Evolutionary conservation across 495 filamentous ascomycete genomes (phyloP).

Genomic region (Aspergillus indologenus): DNA sequence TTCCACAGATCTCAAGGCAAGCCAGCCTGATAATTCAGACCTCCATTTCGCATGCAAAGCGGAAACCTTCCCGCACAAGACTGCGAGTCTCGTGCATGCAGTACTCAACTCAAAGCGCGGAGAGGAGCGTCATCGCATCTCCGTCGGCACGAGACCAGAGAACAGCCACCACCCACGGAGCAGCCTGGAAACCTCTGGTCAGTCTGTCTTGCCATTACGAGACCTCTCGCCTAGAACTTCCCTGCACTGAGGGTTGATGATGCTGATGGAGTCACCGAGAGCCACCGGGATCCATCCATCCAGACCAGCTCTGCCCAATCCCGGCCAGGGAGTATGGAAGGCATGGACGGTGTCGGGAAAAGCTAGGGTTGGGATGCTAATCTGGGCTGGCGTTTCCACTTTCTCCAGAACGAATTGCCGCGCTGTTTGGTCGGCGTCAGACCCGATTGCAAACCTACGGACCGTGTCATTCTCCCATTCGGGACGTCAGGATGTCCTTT

Average conservation of each 20-base stretch:
- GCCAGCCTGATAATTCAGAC: too few relatives aligned
- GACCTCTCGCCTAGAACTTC: not conserved
- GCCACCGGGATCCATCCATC: not conserved
- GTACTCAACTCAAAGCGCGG: too few relatives aligned
- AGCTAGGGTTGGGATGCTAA: not conserved
- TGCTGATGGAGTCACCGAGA: not conserved
- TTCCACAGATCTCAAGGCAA: too few relatives aligned
- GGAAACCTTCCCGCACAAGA: too few relatives aligned
- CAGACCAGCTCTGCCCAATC: not conserved
- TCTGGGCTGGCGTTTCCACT: constrained; percentile 1
- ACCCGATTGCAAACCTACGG: not conserved
- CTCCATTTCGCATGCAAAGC: too few relatives aligned
- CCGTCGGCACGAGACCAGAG: too few relatives aligned
- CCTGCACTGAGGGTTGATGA: not conserved
- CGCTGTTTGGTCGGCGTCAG: not conserved
- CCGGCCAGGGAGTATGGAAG: not conserved
- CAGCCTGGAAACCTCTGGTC: too few relatives aligned
- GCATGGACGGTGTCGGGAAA: not conserved
- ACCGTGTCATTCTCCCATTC: not conserved
- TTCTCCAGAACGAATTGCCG: constrained; percentile 7
- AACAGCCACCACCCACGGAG: too few relatives aligned
- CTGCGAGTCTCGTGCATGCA: too few relatives aligned
- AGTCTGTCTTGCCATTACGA: too few relatives aligned
- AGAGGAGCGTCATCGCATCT: too few relatives aligned
- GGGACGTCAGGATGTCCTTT: not conserved